These are phyloP conservation scores for Moniliella sp. DNA, from an alignment of 1,284 basidiomycete species.

Conservation along the genomic window DNA sequence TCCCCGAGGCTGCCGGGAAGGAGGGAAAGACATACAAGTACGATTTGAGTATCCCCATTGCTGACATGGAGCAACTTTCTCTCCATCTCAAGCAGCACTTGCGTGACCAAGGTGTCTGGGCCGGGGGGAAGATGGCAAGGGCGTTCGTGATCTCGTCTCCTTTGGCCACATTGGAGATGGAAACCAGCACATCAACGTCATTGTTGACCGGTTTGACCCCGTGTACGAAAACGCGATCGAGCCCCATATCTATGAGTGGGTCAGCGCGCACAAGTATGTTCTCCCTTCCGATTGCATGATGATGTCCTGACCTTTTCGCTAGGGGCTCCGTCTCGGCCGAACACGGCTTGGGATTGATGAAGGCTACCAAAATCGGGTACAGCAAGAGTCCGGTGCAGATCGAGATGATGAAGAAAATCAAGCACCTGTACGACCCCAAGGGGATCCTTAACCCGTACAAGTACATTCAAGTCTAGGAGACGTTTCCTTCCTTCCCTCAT, in stretches of 20 bases:
- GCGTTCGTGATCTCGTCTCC: constrained; percentile 47
- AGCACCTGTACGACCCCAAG: constrained; percentile 69
- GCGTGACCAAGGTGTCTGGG: constrained; percentile 50
- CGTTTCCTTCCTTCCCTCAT: too few species aligned
- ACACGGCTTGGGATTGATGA: constrained; percentile 85
- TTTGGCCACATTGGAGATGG: constrained; percentile 95
- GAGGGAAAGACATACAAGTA: constrained; percentile 94
- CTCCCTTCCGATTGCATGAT: neutral
- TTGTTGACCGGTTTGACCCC: constrained; percentile 59
- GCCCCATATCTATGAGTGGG: constrained; percentile 84
- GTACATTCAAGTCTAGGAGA: too few species aligned
- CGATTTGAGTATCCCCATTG: constrained; percentile 74
- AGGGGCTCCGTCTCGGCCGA: constrained; percentile 81
- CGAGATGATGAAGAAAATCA: constrained; percentile 71
- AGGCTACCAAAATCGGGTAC: constrained; percentile 71
- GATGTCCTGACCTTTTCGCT: neutral
- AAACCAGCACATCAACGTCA: constrained; percentile 80
- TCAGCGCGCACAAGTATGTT: constrained; percentile 34
- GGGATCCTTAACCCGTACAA: constrained; percentile 81
- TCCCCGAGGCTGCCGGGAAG: constrained; percentile 80
- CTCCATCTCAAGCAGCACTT: constrained; percentile 57
- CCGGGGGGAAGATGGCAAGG: constrained; percentile 45
- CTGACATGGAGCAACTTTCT: constrained; percentile 70
- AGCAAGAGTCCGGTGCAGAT: constrained; percentile 62
- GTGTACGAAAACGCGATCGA: constrained; percentile 72